These are phyloP conservation scores for Colletotrichum filicis DNA, from an alignment of 2,329 filamentous ascomycete species.

Conservation along the genomic window DNA sequence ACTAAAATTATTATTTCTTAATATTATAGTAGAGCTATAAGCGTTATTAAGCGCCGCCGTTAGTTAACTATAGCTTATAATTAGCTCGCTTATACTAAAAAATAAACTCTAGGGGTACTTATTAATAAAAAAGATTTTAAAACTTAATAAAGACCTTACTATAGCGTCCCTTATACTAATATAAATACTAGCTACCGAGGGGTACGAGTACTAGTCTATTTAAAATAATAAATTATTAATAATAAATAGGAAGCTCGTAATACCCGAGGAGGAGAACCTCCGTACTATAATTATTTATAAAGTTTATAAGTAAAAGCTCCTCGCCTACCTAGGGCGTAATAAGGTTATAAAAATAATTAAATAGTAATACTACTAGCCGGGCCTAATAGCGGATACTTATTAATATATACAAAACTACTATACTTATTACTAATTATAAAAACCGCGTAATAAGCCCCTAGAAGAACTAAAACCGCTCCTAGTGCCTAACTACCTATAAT, in stretches of 20 bases:
- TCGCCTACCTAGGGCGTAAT: fast-evolving
- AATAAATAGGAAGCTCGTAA: fast-evolving
- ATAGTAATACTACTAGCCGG: fast-evolving
- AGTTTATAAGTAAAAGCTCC: fast-evolving
- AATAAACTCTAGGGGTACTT: fast-evolving
- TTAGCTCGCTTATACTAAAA: fast-evolving
- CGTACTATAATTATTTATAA: fast-evolving
- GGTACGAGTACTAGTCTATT: fast-evolving
- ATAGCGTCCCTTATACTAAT: fast-evolving
- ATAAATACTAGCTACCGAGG: fast-evolving
- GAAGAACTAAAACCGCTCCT: fast-evolving
- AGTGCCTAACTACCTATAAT: fast-evolving
- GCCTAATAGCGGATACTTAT: fast-evolving
- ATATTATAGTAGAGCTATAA: too few relatives aligned
- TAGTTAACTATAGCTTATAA: fast-evolving
- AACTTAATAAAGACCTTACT: fast-evolving
- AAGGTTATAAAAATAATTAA: too few relatives aligned
- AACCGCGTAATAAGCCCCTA: fast-evolving
- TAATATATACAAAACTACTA: fast-evolving
- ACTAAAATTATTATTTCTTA: fast-evolving
- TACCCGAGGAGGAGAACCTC: fast-evolving
- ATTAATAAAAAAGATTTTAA: too few relatives aligned
- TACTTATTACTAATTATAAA: too few relatives aligned
- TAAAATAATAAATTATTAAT: fast-evolving
- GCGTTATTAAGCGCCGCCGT: fast-evolving